Conservation (phyloP, 139 green algal genomes). For the Gonium pectorale region DNA sequence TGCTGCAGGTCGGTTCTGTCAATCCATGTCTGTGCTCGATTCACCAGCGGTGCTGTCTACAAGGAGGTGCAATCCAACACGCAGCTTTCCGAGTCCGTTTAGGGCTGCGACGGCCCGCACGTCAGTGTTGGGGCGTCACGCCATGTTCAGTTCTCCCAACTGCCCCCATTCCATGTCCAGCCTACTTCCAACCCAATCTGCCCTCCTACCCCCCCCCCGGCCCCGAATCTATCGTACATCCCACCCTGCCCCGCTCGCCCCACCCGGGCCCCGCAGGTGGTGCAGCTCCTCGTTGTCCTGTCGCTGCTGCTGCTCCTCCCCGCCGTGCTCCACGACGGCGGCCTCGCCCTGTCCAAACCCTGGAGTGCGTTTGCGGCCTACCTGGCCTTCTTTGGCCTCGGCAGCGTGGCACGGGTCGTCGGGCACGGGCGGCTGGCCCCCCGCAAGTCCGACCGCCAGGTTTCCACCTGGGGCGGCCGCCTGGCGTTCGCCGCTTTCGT, state of each 20-base stretch:
- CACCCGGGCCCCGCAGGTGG: conserved; percentile 47
- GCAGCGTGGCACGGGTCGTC: conserved; percentile 58
- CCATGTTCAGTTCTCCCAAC: too few species aligned
- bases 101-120: too few species aligned
- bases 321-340: conserved; percentile 36
- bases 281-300: conserved; percentile 50
- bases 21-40: neutral
- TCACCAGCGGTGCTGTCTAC: too few species aligned
- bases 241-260: too few species aligned
- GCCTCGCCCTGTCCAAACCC: conserved; percentile 28
- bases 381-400: conserved; percentile 67
- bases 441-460: conserved; percentile 53
- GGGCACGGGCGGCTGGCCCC: conserved; percentile 56
- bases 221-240: too few species aligned
- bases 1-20: neutral
- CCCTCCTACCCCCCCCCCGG: neutral
- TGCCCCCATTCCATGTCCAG: too few species aligned
- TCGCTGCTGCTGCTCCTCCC: conserved; percentile 53
- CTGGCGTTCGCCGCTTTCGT: conserved; percentile 62
- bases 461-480: neutral
- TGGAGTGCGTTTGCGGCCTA: conserved; percentile 58
- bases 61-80: too few species aligned
- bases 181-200: neutral
- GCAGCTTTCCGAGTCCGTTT: too few species aligned
- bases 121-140: too few species aligned